phyloP scores from a whole-genome alignment of 176 grass and related monocot species.

The Bonia amplexicaulis region DNA sequence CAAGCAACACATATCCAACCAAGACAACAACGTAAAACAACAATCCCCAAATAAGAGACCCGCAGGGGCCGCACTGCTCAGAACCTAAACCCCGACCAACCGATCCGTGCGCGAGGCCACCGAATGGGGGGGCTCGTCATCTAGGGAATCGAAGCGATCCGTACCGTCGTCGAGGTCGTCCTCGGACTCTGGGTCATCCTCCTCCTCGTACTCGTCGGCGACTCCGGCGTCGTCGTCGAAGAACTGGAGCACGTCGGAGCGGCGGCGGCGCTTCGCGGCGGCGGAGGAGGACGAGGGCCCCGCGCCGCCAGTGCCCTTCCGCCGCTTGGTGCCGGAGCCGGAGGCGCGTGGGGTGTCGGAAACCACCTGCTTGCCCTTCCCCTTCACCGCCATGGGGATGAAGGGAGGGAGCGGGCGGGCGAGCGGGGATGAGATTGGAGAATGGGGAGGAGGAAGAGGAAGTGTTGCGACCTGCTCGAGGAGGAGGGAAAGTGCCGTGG shows the following conservation, averaged over 20 bases:
- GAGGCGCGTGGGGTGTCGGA: not conserved
- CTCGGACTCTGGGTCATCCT: slow-evolving; percentile 27
- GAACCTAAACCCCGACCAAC: slow-evolving; percentile 5
- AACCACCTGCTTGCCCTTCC: slow-evolving; percentile 72
- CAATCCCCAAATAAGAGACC: not conserved
- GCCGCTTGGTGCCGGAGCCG: slow-evolving; percentile 31
- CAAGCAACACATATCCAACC: not conserved
- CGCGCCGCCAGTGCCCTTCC: not conserved
- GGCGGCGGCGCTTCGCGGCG: slow-evolving; percentile 32
- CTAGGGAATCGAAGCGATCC: not conserved
- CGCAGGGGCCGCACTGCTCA: not conserved
- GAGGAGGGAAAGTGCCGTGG: not conserved
- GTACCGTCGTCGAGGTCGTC: slow-evolving; percentile 36
- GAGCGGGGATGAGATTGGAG: not conserved
- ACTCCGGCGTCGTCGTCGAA: slow-evolving; percentile 67
- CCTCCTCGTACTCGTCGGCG: slow-evolving; percentile 51
- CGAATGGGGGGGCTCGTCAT: not conserved
- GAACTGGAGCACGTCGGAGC: slow-evolving; percentile 58
- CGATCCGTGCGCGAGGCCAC: not conserved
- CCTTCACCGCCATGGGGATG: slow-evolving; percentile 60
- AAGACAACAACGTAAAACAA: not conserved
- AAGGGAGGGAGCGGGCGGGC: not conserved
- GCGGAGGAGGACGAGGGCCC: slow-evolving; percentile 35
- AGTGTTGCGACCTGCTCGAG: not conserved
- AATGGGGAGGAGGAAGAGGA: not conserved